Evolutionary conservation across 148 eudicot species (phyloP).

Genomic region (Rhododendron simsii): DNA sequence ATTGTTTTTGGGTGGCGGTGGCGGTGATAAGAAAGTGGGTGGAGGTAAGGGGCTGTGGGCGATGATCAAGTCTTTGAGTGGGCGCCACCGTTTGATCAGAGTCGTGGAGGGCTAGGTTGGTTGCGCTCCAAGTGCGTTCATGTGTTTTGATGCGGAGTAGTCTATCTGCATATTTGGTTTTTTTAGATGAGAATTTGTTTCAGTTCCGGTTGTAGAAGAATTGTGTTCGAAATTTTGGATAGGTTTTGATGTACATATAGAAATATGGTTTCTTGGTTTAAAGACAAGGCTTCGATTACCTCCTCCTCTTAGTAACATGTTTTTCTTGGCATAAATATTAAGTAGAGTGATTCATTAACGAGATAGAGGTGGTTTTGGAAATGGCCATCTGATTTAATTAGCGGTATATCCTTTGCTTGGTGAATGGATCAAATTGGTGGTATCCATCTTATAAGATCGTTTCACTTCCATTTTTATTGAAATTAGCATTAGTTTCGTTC

Average conservation of each 20-base stretch:
- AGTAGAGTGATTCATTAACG: background rate
- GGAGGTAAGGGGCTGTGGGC: slow-evolving; percentile 10
- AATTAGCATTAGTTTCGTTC: no score
- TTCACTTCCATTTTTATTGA: no score
- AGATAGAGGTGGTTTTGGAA: background rate
- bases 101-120: background rate
- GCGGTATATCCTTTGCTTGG: no score
- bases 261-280: no score
- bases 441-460: no score
- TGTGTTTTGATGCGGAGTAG: background rate
- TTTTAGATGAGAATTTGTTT: background rate
- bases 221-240: background rate
- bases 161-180: background rate
- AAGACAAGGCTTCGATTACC: no score
- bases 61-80: background rate
- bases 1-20: background rate
- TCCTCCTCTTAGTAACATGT: no score
- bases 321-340: background rate
- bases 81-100: background rate
- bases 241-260: background rate
- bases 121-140: no score
- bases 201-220: background rate
- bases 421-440: no score
- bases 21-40: background rate
- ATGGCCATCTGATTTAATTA: background rate